Percentiles rank a stretch among this genome's conserved stretches.
These are phyloP conservation scores for Aspergillus steynii DNA, from an alignment of 495 filamentous ascomycete genomes.

Conservation along the genomic window DNA sequence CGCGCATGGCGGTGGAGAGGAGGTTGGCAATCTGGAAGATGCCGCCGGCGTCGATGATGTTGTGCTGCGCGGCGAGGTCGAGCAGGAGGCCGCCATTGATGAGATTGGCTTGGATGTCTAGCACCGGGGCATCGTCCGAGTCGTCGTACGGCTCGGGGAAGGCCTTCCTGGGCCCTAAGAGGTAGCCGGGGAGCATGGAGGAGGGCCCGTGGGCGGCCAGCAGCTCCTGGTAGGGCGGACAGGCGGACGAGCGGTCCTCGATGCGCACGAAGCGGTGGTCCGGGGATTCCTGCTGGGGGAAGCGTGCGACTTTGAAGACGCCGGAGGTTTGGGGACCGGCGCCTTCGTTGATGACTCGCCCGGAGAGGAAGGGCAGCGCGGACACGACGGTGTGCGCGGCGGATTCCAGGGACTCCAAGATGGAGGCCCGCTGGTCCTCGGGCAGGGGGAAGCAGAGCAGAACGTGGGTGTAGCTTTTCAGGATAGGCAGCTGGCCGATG, in stretches of 20 bases:
- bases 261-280: conserved; percentile 22
- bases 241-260: conserved; percentile 22
- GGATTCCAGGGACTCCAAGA: conserved; percentile 22
- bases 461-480: conserved; percentile 42
- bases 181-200: conserved; percentile 27
- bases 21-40: conserved; percentile 35
- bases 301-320: conserved; percentile 23
- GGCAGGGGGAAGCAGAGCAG: conserved; percentile 28
- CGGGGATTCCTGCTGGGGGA: conserved; percentile 4
- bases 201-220: conserved; percentile 21
- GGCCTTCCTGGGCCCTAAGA: conserved; percentile 23
- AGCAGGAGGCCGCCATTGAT: conserved; percentile 36
- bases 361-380: conserved; percentile 34
- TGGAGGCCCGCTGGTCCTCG: conserved; percentile 13
- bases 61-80: conserved; percentile 40
- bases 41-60: conserved; percentile 40
- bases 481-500: conserved; percentile 40
- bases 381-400: conserved; percentile 27
- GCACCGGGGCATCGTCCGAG: conserved; percentile 25
- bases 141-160: conserved; percentile 36
- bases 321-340: conserved; percentile 26
- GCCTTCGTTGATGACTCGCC: conserved; percentile 30
- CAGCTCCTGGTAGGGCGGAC: conserved; percentile 28
- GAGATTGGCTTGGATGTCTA: conserved; percentile 35
- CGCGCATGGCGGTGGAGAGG: conserved; percentile 30